Conservation (phyloP, 257 asterid species). For the Anisodus tanguticus region DNA sequence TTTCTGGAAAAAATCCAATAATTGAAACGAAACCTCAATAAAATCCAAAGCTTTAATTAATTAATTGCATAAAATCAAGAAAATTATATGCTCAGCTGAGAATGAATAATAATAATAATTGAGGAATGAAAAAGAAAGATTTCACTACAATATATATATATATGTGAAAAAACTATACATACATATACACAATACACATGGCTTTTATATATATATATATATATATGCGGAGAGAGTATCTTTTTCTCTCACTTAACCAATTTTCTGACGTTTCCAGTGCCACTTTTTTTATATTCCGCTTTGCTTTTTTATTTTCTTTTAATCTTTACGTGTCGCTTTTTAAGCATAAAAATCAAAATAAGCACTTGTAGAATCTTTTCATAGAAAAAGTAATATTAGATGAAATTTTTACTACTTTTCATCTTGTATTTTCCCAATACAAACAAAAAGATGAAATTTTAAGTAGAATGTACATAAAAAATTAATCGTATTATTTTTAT, state of each 20-base stretch:
- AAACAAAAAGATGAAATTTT: neutral
- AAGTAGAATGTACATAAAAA: neutral
- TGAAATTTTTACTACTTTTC: neutral
- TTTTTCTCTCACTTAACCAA: slow-evolving; percentile 47
- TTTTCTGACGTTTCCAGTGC: slow-evolving; percentile 56
- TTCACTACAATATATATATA: neutral
- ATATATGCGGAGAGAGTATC: slow-evolving; percentile 11
- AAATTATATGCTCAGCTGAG: slow-evolving; percentile 34
- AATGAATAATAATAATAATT: neutral
- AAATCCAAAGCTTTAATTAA: neutral
- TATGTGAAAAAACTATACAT: neutral
- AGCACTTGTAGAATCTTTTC: neutral
- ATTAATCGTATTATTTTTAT: neutral
- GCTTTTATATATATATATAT: neutral
- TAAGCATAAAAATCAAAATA: slow-evolving; percentile 8
- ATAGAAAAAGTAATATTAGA: neutral
- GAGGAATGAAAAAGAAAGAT: slow-evolving; percentile 28
- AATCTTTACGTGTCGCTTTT: neutral
- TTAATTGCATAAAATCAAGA: neutral
- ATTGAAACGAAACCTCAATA: neutral
- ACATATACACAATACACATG: neutral
- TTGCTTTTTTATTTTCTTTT: slow-evolving; percentile 28
- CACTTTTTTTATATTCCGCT: slow-evolving; percentile 31
- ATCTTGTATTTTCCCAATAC: neutral
- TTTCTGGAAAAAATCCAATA: neutral